These are phyloP conservation scores for Hygrophorus pudorinus DNA, from an alignment of 768 basidiomycete species.

Conservation along the genomic window DNA sequence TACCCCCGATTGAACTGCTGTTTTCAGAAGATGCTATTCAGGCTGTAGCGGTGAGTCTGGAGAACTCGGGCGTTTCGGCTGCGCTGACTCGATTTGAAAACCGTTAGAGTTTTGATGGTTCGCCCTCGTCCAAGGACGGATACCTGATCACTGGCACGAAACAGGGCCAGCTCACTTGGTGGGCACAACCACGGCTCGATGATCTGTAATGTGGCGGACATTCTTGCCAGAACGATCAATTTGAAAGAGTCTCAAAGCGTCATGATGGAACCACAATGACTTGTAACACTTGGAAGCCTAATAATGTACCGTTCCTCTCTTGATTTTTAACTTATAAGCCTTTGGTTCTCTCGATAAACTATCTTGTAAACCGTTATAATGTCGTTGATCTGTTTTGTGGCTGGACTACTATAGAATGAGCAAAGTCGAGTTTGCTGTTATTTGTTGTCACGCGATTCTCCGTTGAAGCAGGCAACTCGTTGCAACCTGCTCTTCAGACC, in stretches of 20 bases:
- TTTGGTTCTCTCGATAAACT: no score
- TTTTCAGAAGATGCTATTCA: constrained; percentile 29
- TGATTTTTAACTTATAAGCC: no score
- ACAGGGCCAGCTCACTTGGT: constrained; percentile 47
- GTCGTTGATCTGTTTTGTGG: no score
- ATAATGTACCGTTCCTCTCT: no score
- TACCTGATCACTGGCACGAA: constrained; percentile 50
- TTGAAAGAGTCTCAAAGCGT: no score
- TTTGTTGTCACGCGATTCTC: no score
- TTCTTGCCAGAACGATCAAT: neutral
- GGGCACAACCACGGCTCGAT: constrained; percentile 31
- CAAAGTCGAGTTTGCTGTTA: no score
- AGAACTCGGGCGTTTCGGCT: neutral
- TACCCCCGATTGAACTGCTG: constrained; percentile 9
- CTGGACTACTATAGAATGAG: no score
- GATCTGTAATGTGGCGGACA: neutral
- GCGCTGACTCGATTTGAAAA: neutral
- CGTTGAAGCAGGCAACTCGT: neutral
- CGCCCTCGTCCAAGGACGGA: constrained; percentile 23
- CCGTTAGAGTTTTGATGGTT: constrained; percentile 39
- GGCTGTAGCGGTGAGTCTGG: constrained; percentile 30
- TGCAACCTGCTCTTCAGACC: neutral
- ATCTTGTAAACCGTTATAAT: no score
- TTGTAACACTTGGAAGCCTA: no score
- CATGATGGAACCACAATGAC: no score